Evolutionary conservation across 2,329 filamentous ascomycete species (phyloP).

Genomic region (Lachnellula occidentalis): DNA sequence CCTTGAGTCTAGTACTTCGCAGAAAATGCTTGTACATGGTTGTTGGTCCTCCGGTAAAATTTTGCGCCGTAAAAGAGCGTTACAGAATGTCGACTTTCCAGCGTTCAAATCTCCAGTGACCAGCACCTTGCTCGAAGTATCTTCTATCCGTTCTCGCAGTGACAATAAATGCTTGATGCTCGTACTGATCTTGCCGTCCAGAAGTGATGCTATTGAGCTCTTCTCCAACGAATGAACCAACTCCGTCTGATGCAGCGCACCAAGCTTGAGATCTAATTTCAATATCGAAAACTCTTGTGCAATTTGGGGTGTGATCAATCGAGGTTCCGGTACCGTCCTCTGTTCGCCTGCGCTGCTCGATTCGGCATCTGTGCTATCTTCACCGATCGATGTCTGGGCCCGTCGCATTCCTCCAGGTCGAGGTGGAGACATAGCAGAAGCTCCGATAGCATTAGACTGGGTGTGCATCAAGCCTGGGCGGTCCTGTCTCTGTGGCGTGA

Average conservation of each 20-base stretch:
- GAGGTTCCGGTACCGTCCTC: constrained; percentile 61
- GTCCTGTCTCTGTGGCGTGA: constrained; percentile 40
- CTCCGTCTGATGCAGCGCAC: constrained; percentile 78
- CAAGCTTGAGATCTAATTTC: constrained; percentile 90
- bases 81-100: constrained; percentile 98
- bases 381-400: constrained; percentile 66
- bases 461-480: constrained; percentile 60
- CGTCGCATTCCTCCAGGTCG: constrained; percentile 54
- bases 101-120: constrained; percentile 95
- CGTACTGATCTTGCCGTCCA: constrained; percentile 91
- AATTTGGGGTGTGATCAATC: constrained; percentile 85
- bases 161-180: constrained; percentile 87
- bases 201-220: constrained; percentile 76
- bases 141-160: constrained; percentile 88
- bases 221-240: constrained; percentile 94
- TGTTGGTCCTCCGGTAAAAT: constrained; percentile 95
- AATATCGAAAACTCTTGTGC: constrained; percentile 93
- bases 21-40: constrained; percentile 97
- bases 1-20: constrained; percentile 86
- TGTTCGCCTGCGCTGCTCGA: constrained; percentile 67
- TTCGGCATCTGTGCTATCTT: constrained; percentile 52
- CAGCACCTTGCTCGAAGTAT: constrained; percentile 93
- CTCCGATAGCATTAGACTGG: constrained; percentile 45
- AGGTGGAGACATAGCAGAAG: constrained; percentile 29
- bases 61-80: constrained; percentile 88